These are phyloP conservation scores for Cercophora scortea DNA, from an alignment of 495 filamentous ascomycete species.

Conservation along the genomic window DNA sequence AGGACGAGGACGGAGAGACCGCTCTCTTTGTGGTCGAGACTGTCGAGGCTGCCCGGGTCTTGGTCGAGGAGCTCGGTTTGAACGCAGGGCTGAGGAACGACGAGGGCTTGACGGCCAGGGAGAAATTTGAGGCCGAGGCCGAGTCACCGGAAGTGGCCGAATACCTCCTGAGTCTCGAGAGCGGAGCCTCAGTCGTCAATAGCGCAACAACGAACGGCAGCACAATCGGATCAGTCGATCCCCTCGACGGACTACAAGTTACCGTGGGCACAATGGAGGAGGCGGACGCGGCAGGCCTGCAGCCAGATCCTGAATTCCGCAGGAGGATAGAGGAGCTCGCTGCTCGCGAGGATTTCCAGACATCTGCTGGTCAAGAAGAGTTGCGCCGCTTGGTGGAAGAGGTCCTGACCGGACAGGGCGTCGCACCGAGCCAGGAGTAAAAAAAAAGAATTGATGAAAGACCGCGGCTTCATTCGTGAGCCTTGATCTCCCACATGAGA, in stretches of 20 bases:
- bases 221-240: constrained; percentile 29
- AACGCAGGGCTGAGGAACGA: constrained; percentile 53
- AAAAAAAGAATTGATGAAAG: constrained; percentile 47
- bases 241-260: constrained; percentile 60
- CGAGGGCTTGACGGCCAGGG: constrained; percentile 60
- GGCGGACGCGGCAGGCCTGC: constrained; percentile 45
- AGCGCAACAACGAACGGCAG: neutral
- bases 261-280: constrained; percentile 61
- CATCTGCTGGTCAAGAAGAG: constrained; percentile 59
- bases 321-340: constrained; percentile 71
- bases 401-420: constrained; percentile 48
- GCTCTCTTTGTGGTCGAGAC: constrained; percentile 80
- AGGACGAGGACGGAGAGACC: constrained; percentile 86
- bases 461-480: constrained; percentile 27
- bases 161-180: constrained; percentile 49
- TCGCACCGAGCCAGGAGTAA: constrained; percentile 41
- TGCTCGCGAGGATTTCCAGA: constrained; percentile 62
- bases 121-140: constrained; percentile 63
- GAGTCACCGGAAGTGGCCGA: constrained; percentile 61
- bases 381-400: constrained; percentile 64
- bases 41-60: constrained; percentile 61
- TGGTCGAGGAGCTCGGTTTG: constrained; percentile 75
- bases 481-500: constrained; percentile 46
- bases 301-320: constrained; percentile 63
- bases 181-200: neutral